phyloP scores from a whole-genome alignment of 2,329 filamentous ascomycete genomes.

The Aureobasidium sp. region DNA sequence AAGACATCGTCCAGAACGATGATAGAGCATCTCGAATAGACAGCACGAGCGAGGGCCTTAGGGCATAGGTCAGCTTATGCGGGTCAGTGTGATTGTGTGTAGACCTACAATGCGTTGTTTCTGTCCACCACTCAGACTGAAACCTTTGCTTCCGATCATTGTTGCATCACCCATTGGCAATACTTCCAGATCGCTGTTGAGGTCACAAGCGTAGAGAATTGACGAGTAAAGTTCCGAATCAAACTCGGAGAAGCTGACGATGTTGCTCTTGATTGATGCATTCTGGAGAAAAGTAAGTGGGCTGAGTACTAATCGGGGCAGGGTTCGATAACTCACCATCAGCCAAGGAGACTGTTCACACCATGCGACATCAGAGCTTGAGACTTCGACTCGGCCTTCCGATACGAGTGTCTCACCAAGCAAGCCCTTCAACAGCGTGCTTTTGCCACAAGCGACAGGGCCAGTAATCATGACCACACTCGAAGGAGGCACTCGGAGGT shows the following conservation, averaged over 20 bases:
- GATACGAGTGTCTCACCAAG: constrained; percentile 29
- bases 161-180: constrained; percentile 63
- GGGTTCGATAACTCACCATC: not conserved
- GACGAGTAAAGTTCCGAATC: constrained; percentile 57
- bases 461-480: constrained; percentile 41
- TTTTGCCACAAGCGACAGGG: constrained; percentile 45
- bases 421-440: constrained; percentile 38
- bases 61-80: not conserved
- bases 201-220: constrained; percentile 63
- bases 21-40: constrained; percentile 76
- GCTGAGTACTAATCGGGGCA: not conserved
- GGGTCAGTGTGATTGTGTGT: no score
- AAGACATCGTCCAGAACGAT: constrained; percentile 78
- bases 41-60: constrained; percentile 53
- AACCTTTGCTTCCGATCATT: constrained; percentile 75
- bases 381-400: constrained; percentile 44
- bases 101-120: constrained; percentile 64
- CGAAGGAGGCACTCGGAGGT: constrained; percentile 31
- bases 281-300: constrained; percentile 63
- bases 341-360: constrained; percentile 1
- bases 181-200: constrained; percentile 70
- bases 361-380: constrained; percentile 32
- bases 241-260: constrained; percentile 63
- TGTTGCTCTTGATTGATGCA: constrained; percentile 67
- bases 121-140: constrained; percentile 77